phyloP scores from a whole-genome alignment of 805 yeast species.

The Torulaspora microellipsoides region DNA sequence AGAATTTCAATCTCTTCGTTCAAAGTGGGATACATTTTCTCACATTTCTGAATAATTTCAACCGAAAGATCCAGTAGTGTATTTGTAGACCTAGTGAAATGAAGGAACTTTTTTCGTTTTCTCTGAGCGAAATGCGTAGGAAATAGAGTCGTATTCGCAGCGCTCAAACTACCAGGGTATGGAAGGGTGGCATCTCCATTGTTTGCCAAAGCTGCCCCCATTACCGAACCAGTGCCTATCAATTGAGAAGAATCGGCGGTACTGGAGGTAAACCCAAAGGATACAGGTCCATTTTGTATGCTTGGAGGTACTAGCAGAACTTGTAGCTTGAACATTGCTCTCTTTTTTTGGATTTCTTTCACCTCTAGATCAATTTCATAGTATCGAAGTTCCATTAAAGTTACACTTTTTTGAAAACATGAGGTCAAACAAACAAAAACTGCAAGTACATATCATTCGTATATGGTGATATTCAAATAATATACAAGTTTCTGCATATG shows the following conservation, averaged over 20 bases:
- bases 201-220: conserved; percentile 10
- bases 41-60: conserved; percentile 53
- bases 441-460: too few relatives aligned
- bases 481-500: too few relatives aligned
- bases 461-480: too few relatives aligned
- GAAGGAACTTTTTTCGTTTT: conserved; percentile 52
- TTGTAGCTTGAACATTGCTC: conserved; percentile 41
- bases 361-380: neutral
- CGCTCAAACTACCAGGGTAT: conserved; percentile 35
- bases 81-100: conserved; percentile 49
- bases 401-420: neutral
- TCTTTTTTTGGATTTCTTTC: neutral
- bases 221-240: conserved; percentile 17
- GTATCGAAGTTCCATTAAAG: neutral
- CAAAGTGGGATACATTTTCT: conserved; percentile 57
- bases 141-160: conserved; percentile 33
- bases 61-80: conserved; percentile 46
- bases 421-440: too few relatives aligned
- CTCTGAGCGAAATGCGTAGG: conserved; percentile 26
- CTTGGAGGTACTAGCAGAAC: conserved; percentile 43
- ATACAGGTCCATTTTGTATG: conserved; percentile 24
- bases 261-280: conserved; percentile 17
- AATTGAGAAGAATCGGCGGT: conserved; percentile 27
- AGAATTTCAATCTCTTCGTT: conserved; percentile 50
- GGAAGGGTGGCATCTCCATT: conserved; percentile 13